These are phyloP conservation scores for Cicer judaicum DNA, from an alignment of 306 rosid species.

Conservation along the genomic window DNA sequence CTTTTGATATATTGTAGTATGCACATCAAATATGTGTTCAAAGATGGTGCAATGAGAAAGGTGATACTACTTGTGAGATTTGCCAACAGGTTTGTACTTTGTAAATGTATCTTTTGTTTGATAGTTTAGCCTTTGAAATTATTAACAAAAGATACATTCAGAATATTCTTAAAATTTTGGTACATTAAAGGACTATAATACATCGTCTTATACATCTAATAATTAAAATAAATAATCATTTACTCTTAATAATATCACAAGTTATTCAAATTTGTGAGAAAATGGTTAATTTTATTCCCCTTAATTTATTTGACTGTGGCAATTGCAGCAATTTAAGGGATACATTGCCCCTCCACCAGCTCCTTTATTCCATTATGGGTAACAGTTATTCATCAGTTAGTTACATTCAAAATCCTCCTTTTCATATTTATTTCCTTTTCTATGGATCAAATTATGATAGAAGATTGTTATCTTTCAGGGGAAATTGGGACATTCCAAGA, in stretches of 20 bases:
- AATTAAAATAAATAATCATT: too few species aligned
- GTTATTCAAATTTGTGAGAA: slow-evolving; percentile 14
- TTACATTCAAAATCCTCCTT: background rate
- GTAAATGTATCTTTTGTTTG: background rate
- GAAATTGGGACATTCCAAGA: slow-evolving; percentile 74
- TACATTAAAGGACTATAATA: too few species aligned
- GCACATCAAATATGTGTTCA: slow-evolving; percentile 87
- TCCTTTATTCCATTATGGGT: slow-evolving; percentile 68
- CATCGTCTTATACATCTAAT: too few species aligned
- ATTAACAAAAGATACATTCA: too few species aligned
- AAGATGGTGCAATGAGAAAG: slow-evolving; percentile 96
- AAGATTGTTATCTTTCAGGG: slow-evolving; percentile 49
- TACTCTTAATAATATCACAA: background rate
- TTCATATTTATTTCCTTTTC: background rate
- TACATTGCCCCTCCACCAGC: slow-evolving; percentile 67
- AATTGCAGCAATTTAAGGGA: slow-evolving; percentile 64
- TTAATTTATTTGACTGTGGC: slow-evolving; percentile 16
- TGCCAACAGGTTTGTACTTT: slow-evolving; percentile 68
- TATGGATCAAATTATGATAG: slow-evolving; percentile 31
- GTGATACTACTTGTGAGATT: slow-evolving; percentile 83
- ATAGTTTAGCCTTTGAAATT: too few species aligned
- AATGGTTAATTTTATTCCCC: background rate
- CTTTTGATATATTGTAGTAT: slow-evolving; percentile 57
- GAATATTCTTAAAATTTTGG: too few species aligned
- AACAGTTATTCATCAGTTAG: slow-evolving; percentile 10